Conservation (phyloP, 2,329 filamentous ascomycete genomes). For the Ascochyta koolunga region DNA sequence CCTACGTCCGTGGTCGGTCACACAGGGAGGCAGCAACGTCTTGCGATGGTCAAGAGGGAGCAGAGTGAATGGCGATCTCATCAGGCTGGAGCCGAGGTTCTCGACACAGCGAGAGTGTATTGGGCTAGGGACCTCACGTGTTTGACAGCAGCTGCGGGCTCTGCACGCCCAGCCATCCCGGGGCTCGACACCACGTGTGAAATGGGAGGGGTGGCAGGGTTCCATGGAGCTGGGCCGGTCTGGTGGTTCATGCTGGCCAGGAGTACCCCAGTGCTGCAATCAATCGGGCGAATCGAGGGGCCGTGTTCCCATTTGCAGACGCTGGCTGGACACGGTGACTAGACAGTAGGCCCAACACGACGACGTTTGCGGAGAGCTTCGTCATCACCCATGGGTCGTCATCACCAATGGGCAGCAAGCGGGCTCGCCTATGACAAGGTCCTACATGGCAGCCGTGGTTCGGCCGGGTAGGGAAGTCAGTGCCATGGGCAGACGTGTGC, state of each 20-base stretch:
- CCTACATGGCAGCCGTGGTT: conserved; percentile 18
- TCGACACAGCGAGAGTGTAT: neutral
- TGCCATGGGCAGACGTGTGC: conserved; percentile 9
- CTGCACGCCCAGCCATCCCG: conserved; percentile 7
- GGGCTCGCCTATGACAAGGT: conserved; percentile 12
- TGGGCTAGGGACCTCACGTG: conserved; percentile 16
- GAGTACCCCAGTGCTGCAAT: conserved; percentile 10
- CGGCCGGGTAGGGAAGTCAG: conserved; percentile 4
- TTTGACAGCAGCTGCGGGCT: conserved; percentile 10
- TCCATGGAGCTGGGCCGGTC: conserved; percentile 20
- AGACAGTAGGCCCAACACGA: conserved; percentile 15
- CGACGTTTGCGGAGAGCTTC: neutral
- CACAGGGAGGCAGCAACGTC: conserved; percentile 8
- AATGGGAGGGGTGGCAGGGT: conserved; percentile 2
- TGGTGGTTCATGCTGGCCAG: conserved; percentile 15
- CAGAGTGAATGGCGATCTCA: neutral
- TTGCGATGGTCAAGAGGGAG: neutral
- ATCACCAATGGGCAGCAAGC: neutral
- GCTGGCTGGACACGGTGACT: conserved; percentile 10
- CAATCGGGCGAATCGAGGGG: conserved; percentile 12
- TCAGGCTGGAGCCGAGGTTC: neutral
- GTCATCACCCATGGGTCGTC: conserved; percentile 19
- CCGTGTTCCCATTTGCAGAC: conserved; percentile 4
- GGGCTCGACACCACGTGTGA: conserved; percentile 7
- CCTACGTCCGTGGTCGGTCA: conserved; percentile 20